A percentile compares a stretch with the other conserved stretches of the same genome.
phyloP scores from a whole-genome alignment of 805 yeast genomes.

The Metschnikowia similis region DNA sequence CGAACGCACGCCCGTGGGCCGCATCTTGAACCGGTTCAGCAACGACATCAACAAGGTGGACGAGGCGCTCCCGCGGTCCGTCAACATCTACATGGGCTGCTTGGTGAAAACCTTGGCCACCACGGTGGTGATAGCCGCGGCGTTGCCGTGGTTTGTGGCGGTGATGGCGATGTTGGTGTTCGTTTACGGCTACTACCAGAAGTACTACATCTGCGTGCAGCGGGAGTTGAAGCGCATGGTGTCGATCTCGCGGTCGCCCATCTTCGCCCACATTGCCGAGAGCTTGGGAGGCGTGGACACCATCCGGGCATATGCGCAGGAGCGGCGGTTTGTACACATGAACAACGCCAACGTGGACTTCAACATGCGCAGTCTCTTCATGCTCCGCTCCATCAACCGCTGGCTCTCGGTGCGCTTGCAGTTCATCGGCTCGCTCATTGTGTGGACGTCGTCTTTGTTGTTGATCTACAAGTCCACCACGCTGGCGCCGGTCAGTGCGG shows the following conservation, averaged over 20 bases:
- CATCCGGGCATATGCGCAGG: constrained; percentile 71
- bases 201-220: constrained; percentile 80
- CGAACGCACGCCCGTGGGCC: constrained; percentile 66
- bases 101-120: constrained; percentile 46
- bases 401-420: constrained; percentile 64
- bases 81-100: constrained; percentile 44
- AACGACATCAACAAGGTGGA: constrained; percentile 60
- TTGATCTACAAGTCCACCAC: constrained; percentile 35
- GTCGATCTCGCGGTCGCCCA: constrained; percentile 64
- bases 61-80: constrained; percentile 50
- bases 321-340: constrained; percentile 53
- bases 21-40: constrained; percentile 61
- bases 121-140: constrained; percentile 46
- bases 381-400: constrained; percentile 53
- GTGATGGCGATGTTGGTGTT: constrained; percentile 45
- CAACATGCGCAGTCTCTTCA: constrained; percentile 44
- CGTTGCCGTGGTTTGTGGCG: constrained; percentile 51
- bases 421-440: constrained; percentile 54
- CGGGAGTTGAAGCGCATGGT: constrained; percentile 54
- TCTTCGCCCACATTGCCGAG: constrained; percentile 64
- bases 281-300: constrained; percentile 74
- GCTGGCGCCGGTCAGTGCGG: constrained; percentile 45
- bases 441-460: constrained; percentile 48
- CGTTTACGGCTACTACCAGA: constrained; percentile 66
- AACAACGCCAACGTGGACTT: constrained; percentile 50